A percentile compares a stretch with the other conserved stretches of the same genome.
Evolutionary conservation across 495 filamentous ascomycete species (phyloP).

Genomic region (Penicillium pancosmium): DNA sequence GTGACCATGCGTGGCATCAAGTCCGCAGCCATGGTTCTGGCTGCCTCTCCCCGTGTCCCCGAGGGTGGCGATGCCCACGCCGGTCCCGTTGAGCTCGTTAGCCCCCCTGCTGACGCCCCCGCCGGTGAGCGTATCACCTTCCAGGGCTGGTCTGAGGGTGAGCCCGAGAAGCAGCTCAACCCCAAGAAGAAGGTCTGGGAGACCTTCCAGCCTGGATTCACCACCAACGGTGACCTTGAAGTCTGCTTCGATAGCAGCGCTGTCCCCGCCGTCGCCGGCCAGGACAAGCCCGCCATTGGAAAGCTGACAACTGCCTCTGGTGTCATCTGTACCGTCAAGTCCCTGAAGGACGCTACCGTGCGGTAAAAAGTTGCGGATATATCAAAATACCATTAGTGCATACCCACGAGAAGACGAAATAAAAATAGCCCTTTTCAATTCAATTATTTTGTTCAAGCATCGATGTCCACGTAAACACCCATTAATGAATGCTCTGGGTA

Average conservation of each 20-base stretch:
- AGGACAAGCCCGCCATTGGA: constrained; percentile 65
- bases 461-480: not conserved
- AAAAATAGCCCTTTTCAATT: constrained; percentile 17
- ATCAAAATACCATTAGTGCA: constrained; percentile 31
- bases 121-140: constrained; percentile 89
- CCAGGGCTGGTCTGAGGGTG: constrained; percentile 83
- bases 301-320: constrained; percentile 72
- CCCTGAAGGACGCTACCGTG: constrained; percentile 70
- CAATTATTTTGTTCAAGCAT: not conserved
- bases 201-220: constrained; percentile 91
- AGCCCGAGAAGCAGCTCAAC: constrained; percentile 91
- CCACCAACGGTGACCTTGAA: constrained; percentile 74
- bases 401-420: constrained; percentile 37
- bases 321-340: constrained; percentile 73
- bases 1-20: constrained; percentile 99
- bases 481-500: not conserved
- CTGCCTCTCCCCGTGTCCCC: constrained; percentile 76
- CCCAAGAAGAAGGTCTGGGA: constrained; percentile 99
- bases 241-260: constrained; percentile 73
- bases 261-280: constrained; percentile 61
- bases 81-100: constrained; percentile 91
- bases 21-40: constrained; percentile 92
- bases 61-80: constrained; percentile 84
- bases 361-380: constrained; percentile 41
- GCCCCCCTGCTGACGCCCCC: constrained; percentile 73